Evolutionary conservation across 2,329 filamentous ascomycete species (phyloP), one percentile per base, ranked within the genome.

Genomic region (Westerdykella aurantiaca): DNA sequence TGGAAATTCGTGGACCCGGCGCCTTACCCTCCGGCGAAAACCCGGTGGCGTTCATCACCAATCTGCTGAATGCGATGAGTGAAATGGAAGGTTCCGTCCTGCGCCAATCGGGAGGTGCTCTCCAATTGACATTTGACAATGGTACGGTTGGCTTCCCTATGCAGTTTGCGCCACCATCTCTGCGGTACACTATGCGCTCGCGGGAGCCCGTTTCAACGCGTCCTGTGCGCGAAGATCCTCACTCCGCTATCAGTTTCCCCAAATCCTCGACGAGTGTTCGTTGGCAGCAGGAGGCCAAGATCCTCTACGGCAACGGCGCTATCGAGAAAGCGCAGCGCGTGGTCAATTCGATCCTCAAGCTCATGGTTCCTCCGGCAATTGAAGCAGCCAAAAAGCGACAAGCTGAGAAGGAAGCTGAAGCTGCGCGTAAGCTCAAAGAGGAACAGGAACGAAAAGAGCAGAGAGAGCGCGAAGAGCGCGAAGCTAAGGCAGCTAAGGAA

Each of bases 271-370:
- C 93, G 1, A 73, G 78, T 43, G 76, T 78, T 42, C 83, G 93
- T 48, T 98, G 94, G 84, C 81, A 86, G 60, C 88, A 96, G 60
- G 94, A 97, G 66, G 84, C 89, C 7, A 83, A 85, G 50, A 82
- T 98, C 65, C 76, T 97, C 0, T 97, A 93, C 66, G 86, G 86
- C 21, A 69, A 74, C 17, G 75, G 71, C 39, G 78, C 83, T 41
- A 63, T 79, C 3, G 89, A 95, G 39, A 86, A 86, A 60, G 78
- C 82, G 2, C 74, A 79, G 47, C 79, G 80, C 42, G 74, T 95
- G 13, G 70, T 83, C 50, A 83, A 80, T 52, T 77, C 81, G 2
- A 78, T 98, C 21, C 73, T 88, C 34, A 82, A 80, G 37, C 70
- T 82, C 34, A 78, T 98, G 48, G 83, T 91, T 2, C 93, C 93